Evolutionary conservation across 495 filamentous ascomycete species (phyloP), one percentile per base, ranked within the genome.

Genomic region (Aspergillus nidulans): DNA sequence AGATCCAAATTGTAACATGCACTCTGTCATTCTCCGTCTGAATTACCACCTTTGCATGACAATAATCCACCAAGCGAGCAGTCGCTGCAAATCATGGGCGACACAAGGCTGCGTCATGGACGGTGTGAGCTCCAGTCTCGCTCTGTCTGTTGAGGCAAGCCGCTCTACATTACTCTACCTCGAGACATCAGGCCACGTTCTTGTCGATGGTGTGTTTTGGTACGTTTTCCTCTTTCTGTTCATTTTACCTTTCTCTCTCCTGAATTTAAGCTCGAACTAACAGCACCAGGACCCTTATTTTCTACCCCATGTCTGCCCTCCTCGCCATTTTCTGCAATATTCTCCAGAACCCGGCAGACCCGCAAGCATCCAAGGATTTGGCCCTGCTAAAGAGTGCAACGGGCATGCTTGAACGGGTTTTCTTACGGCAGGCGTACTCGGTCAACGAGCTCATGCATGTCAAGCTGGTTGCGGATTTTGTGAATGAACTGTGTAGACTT

Each of bases 41-140:
- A 77, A 80, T 45, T 82, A 80, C 49, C 77, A 80, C 40, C 64
- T 79, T 30, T 76, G 77, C 51, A 69, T 81, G 63, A 73, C 70
- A 5, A 72, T 76, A 19, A 80, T 82, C 52, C 79, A 81, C 56
- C 65, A 72, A 18, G 77, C 78, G 7, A 80, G 76, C 43, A 74
- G 74, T 18, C 58, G 77, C 10, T 80, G 75, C 57, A 65, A 72
- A 28, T 63, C 76, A 24, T 75, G 67, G 71, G 53, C 53, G 15
- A 60, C 69, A 13, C 64, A 63, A 25, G 67, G 64, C 45, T 69
- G 71, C 28, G 69, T 75, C 55, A 67, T 64, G 57, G 69, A 75
- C 38, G 77, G 77, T 1, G 68, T 82, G 9, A 74, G 69, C 15
- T 77, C 76, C 0, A 80, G 77, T 49, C 62, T 81, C 2, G 70